Evolutionary conservation across 768 basidiomycete species (phyloP).

Genomic region (Cystofilobasidium capitatum): DNA sequence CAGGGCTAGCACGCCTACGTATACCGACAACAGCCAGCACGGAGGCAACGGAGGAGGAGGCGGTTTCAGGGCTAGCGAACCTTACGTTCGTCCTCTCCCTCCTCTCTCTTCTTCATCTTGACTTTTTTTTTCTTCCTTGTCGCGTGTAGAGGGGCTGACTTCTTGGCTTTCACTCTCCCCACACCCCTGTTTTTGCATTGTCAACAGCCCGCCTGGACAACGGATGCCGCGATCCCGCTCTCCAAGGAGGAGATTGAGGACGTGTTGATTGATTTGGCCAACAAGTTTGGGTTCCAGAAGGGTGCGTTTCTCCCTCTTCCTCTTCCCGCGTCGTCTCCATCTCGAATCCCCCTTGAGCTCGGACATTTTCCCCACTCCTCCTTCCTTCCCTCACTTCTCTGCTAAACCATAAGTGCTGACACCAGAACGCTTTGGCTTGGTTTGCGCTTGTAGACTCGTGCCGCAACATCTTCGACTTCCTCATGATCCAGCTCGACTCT

Average conservation of each 20-base stretch:
- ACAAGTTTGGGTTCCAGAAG: constrained; percentile 99
- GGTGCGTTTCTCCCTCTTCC: constrained; percentile 45
- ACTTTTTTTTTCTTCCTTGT: neutral
- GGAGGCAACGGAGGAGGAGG: neutral
- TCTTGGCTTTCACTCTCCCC: neutral
- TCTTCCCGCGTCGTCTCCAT: neutral
- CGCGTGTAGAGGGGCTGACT: neutral
- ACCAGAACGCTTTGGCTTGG: neutral
- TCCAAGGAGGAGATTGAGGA: constrained; percentile 99
- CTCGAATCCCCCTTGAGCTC: neutral
- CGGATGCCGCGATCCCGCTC: constrained; percentile 86
- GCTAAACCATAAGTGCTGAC: neutral
- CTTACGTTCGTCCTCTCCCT: constrained; percentile 3
- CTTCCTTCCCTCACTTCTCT: neutral
- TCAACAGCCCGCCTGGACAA: constrained; percentile 67
- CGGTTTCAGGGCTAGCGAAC: neutral
- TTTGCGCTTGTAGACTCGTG: constrained; percentile 35
- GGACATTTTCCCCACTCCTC: neutral
- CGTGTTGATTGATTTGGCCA: constrained; percentile 89
- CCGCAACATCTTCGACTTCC: constrained; percentile 66
- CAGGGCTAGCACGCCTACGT: constrained; percentile 15
- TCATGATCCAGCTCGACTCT: constrained; percentile 95
- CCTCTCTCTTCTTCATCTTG: neutral
- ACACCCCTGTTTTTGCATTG: neutral
- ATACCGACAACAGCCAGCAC: constrained; percentile 15